Evolutionary conservation across 805 yeast species (phyloP), one percentile per base, ranked within the genome.

Genomic region (Maudiozyma pseudohumilis): DNA sequence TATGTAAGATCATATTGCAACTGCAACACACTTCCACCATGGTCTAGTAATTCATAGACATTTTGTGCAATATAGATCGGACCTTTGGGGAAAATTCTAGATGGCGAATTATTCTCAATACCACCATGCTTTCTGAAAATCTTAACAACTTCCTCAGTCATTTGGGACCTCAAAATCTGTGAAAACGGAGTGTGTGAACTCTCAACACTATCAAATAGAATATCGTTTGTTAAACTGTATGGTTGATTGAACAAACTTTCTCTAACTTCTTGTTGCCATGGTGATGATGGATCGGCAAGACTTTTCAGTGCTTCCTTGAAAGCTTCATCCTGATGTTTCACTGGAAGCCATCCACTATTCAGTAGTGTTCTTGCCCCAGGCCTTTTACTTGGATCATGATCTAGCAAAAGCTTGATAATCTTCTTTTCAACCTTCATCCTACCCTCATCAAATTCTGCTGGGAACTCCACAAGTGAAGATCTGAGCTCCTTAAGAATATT

Each of bases 231-330:
- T 41, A 83, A 68, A 57, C 80, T 79, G 49, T 86, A 80, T 0
- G 95, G 87, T 49, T 85, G 94, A 12, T 82, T 69, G 57, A 92
- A 92, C 25, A 92, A 62, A 0, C 92, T 81, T 38, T 80, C 82
- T 52, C 96, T 72, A 0, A 92, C 95, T 56, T 87, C 94, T 45
- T 78, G 84, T 46, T 88, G 92, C 94, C 96, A 87, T 1, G 95
- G 88, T 0, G 96, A 84, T 0, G 92, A 77, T 0, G 95, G 89
- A 55, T 87, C 88, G 0, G 95, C 81, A 40, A 92, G 61, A 21
- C 87, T 83, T 46, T 78, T 76, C 45, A 92, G 65, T 0, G 95
- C 96, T 51, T 87, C 95, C 52, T 84, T 81, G 41, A 92, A 82
- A 9, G 86, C 72, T 52, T 83, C 84, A 52, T 92, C 96, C 50